Evolutionary conservation across 2,329 filamentous ascomycete species (phyloP).

Genomic region (Catunica adiposa): DNA sequence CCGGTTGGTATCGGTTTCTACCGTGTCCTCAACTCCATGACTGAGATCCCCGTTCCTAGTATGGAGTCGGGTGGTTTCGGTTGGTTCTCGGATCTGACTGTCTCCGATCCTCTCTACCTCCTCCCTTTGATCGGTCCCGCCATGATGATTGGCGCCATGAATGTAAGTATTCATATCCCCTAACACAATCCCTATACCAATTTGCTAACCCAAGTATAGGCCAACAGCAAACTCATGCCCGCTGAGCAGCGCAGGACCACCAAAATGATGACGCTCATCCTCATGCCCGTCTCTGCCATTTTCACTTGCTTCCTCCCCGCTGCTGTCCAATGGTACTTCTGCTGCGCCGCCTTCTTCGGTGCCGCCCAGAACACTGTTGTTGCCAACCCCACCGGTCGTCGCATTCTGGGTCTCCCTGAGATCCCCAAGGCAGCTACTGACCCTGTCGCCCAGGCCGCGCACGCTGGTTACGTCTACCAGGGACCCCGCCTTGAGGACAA

Average conservation of each 20-base stretch:
- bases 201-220: slow-evolving; percentile 18
- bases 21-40: slow-evolving; percentile 58
- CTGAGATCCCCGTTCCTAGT: slow-evolving; percentile 61
- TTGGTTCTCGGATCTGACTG: slow-evolving; percentile 68
- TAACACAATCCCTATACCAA: not conserved
- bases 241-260: slow-evolving; percentile 22
- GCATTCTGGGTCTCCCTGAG: slow-evolving; percentile 23
- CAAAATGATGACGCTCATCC: slow-evolving; percentile 27
- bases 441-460: slow-evolving; percentile 2
- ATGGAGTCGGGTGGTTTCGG: slow-evolving; percentile 51
- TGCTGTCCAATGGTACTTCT: slow-evolving; percentile 33
- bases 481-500: slow-evolving; percentile 21
- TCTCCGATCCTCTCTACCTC: slow-evolving; percentile 60
- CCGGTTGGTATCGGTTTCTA: slow-evolving; percentile 71
- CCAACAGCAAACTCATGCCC: slow-evolving; percentile 23
- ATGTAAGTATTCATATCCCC: slow-evolving; percentile 22
- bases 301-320: slow-evolving; percentile 32
- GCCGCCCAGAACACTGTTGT: slow-evolving; percentile 23
- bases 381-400: slow-evolving; percentile 26
- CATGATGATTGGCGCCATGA: slow-evolving; percentile 40
- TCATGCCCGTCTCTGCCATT: slow-evolving; percentile 29
- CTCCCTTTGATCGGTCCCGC: slow-evolving; percentile 47
- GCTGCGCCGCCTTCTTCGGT: slow-evolving; percentile 22
- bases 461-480: slow-evolving; percentile 19
- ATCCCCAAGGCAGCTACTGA: slow-evolving; percentile 15